These are phyloP conservation scores for Olyra latifolia DNA, from an alignment of 176 grass and related monocot genomes.

Conservation along the genomic window DNA sequence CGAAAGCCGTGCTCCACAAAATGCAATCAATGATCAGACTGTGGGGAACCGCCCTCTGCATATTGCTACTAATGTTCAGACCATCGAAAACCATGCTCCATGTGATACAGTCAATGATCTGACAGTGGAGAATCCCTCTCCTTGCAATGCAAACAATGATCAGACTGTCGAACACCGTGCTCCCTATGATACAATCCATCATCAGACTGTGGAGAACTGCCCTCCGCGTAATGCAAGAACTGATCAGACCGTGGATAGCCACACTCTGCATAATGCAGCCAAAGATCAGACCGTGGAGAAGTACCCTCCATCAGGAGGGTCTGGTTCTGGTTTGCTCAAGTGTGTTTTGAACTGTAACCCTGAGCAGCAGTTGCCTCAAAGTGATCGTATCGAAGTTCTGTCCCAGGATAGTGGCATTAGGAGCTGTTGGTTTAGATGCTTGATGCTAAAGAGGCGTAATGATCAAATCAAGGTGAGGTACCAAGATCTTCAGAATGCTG, in stretches of 20 bases:
- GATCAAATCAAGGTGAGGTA: constrained; percentile 55
- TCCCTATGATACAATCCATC: not conserved
- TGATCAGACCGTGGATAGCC: not conserved
- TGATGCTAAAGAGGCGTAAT: constrained; percentile 36
- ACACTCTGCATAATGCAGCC: not conserved
- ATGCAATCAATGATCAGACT: not conserved
- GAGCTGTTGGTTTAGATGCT: constrained; percentile 67
- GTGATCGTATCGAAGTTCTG: constrained; percentile 45
- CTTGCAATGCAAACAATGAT: not conserved
- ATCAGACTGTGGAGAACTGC: not conserved
- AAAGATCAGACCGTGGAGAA: not conserved
- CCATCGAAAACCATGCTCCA: not conserved
- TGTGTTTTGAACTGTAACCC: not conserved
- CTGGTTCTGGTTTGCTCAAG: constrained; percentile 2
- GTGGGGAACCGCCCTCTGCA: not conserved
- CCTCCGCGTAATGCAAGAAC: not conserved
- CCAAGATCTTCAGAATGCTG: constrained; percentile 48
- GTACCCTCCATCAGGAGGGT: not conserved
- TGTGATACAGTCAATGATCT: not conserved
- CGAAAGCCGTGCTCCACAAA: not conserved
- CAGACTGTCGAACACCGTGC: not conserved
- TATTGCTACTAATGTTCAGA: not conserved
- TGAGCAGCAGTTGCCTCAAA: constrained; percentile 34
- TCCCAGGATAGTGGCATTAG: constrained; percentile 67
- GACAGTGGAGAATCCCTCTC: not conserved